phyloP scores from a whole-genome alignment of 495 filamentous ascomycete genomes.

The Talaromyces nanjingensis region DNA sequence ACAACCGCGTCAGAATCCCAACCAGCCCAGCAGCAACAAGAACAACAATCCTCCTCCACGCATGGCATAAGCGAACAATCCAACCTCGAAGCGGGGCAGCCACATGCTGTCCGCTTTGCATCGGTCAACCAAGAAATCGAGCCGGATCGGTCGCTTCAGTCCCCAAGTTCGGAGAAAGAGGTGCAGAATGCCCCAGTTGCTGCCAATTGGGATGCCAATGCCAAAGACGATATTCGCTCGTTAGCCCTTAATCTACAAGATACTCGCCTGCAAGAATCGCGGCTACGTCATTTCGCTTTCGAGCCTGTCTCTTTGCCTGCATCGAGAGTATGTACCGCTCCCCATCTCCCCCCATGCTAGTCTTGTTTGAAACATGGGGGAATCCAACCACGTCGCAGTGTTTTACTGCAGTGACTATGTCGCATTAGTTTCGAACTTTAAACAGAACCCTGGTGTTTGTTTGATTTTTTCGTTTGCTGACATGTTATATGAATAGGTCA shows the following conservation, averaged over 20 bases:
- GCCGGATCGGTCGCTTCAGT: constrained; percentile 36
- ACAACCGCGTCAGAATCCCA: constrained; percentile 3
- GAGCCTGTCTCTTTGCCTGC: constrained; percentile 82
- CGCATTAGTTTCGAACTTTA: not conserved
- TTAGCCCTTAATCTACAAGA: constrained; percentile 66
- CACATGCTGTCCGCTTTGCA: constrained; percentile 63
- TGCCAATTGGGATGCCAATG: constrained; percentile 33
- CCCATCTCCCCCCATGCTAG: not conserved
- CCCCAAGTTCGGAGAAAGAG: constrained; percentile 25
- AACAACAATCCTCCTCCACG: not conserved
- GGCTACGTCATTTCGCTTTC: constrained; percentile 79
- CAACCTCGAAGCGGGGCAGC: constrained; percentile 6
- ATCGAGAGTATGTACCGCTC: constrained; percentile 61
- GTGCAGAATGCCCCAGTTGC: constrained; percentile 13
- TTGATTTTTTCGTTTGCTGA: not conserved
- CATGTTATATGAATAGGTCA: constrained; percentile 26
- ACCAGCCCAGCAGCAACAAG: not conserved
- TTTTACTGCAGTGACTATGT: not conserved
- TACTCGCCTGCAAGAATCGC: constrained; percentile 67
- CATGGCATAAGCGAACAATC: constrained; percentile 3
- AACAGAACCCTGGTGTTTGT: not conserved
- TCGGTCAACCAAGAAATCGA: constrained; percentile 74
- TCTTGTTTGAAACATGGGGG: not conserved
- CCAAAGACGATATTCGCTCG: constrained; percentile 60
- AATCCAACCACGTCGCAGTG: not conserved